Evolutionary conservation across 345 rosid genomes (phyloP).

Genomic region (Eucalyptus tenuipes): DNA sequence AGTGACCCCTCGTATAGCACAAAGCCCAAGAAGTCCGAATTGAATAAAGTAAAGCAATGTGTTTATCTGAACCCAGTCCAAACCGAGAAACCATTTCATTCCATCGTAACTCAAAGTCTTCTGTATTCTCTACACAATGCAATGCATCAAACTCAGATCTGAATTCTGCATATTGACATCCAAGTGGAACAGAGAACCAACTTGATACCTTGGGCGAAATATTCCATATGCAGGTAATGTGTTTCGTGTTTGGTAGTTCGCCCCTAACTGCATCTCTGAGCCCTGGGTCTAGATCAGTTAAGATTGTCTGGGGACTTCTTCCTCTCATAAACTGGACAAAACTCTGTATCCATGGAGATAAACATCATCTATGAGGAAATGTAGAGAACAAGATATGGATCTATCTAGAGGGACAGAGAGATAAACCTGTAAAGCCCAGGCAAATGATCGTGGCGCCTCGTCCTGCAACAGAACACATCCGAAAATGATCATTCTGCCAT

Average conservation of each 20-base stretch:
- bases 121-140: slow-evolving; percentile 40
- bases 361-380: slow-evolving; percentile 6
- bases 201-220: slow-evolving; percentile 62
- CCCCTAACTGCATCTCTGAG: slow-evolving; percentile 67
- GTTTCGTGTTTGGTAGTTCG: slow-evolving; percentile 68
- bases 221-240: slow-evolving; percentile 56
- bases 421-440: slow-evolving; percentile 93
- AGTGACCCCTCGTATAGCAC: slow-evolving; percentile 47
- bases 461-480: slow-evolving; percentile 85
- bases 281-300: slow-evolving; percentile 74
- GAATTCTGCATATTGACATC: slow-evolving; percentile 64
- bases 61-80: slow-evolving; percentile 75
- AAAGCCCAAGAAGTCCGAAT: slow-evolving; percentile 56
- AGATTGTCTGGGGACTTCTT: slow-evolving; percentile 62
- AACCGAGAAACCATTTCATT: slow-evolving; percentile 51
- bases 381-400: neutral
- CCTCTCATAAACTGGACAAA: slow-evolving; percentile 81
- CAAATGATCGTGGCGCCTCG: slow-evolving; percentile 48
- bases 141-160: slow-evolving; percentile 59
- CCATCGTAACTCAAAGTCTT: slow-evolving; percentile 84
- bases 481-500: slow-evolving; percentile 57
- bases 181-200: slow-evolving; percentile 72
- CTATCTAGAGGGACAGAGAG: neutral
- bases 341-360: slow-evolving; percentile 49
- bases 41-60: slow-evolving; percentile 56